Percentiles rank a stretch among this genome's conserved stretches.
Conservation (phyloP, 257 asterid genomes). For the Ajuga chamaepitys region DNA sequence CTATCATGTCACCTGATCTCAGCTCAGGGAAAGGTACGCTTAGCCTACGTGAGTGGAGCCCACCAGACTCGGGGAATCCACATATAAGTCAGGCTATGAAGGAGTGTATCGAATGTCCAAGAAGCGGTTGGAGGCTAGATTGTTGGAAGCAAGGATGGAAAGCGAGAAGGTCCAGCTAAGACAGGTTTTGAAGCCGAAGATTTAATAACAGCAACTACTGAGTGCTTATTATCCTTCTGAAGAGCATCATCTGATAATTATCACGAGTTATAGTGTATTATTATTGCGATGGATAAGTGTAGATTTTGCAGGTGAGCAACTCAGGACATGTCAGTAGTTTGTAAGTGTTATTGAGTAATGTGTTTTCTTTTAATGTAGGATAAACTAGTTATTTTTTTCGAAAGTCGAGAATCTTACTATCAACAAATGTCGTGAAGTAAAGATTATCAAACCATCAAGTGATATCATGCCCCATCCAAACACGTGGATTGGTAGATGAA, state of each 20-base stretch:
- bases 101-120: constrained; percentile 91
- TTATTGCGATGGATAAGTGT: constrained; percentile 1
- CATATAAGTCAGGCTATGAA: constrained; percentile 62
- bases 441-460: no score
- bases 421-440: no score
- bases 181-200: constrained; percentile 89
- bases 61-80: constrained; percentile 57
- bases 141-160: constrained; percentile 80
- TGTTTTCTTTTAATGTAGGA: constrained; percentile 10
- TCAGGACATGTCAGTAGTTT: background rate
- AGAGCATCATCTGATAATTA: background rate
- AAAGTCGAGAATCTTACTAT: no score
- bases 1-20: constrained; percentile 37
- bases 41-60: constrained; percentile 63
- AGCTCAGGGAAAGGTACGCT: constrained; percentile 39
- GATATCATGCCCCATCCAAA: no score
- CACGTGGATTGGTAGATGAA: no score
- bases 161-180: constrained; percentile 82
- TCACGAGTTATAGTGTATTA: background rate
- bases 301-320: constrained; percentile 3
- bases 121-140: constrained; percentile 52
- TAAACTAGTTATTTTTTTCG: no score
- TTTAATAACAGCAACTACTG: constrained; percentile 18
- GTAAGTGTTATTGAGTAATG: constrained; percentile 9
- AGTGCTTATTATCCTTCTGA: background rate